Conservation (phyloP, 2,329 filamentous ascomycete genomes). For the Aspergillus ruber region DNA sequence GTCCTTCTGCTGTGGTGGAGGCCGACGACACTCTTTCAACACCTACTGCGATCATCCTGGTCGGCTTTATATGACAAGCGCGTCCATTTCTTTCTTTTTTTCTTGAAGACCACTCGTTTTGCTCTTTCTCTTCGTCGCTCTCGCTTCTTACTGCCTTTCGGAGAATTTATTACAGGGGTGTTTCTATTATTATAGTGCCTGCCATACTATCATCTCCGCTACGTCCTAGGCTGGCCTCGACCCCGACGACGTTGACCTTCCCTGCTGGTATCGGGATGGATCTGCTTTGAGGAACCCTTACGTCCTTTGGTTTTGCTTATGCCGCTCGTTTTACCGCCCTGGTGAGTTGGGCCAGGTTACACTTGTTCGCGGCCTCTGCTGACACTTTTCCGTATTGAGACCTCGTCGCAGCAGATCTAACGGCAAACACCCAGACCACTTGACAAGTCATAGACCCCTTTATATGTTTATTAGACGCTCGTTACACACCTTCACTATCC, state of each 20-base stretch:
- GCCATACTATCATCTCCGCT: neutral
- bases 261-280: neutral
- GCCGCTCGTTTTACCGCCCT: neutral
- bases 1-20: no score
- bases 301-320: neutral
- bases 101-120: no score
- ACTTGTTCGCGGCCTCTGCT: neutral
- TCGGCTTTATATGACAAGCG: no score
- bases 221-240: neutral
- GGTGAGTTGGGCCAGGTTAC: neutral
- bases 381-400: neutral
- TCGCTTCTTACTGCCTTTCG: no score
- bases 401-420: no score
- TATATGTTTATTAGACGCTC: no score
- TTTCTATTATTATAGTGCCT: neutral
- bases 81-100: no score
- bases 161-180: neutral
- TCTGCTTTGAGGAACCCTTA: neutral
- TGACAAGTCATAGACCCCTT: neutral
- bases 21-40: no score
- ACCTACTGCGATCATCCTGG: no score
- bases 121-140: no score
- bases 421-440: neutral
- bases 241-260: neutral
- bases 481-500: no score